These are phyloP conservation scores for Suillus fuscotomentosus DNA, from an alignment of 768 basidiomycete genomes.

Conservation along the genomic window DNA sequence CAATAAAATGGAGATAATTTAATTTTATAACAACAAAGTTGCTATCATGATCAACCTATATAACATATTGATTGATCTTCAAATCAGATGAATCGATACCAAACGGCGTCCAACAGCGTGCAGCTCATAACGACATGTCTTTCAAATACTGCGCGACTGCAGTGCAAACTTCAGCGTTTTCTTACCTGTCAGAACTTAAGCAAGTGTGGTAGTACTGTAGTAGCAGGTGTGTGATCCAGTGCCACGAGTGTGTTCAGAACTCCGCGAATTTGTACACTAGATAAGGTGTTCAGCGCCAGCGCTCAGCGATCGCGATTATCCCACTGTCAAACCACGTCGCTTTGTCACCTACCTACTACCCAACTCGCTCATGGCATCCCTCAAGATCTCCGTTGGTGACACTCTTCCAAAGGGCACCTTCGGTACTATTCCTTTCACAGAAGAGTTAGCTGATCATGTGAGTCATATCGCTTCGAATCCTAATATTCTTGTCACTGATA, in stretches of 20 bases:
- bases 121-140: too few species aligned
- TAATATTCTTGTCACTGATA: conserved; percentile 1
- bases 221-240: too few species aligned
- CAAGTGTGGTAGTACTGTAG: too few species aligned
- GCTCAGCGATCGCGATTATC: neutral
- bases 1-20: too few species aligned
- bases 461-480: conserved; percentile 20
- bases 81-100: neutral
- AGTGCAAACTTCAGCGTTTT: neutral
- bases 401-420: conserved; percentile 47
- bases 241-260: neutral
- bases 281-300: neutral
- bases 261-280: neutral
- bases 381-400: conserved; percentile 51
- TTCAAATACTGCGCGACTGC: neutral
- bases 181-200: neutral
- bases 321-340: neutral
- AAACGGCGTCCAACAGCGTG: neutral
- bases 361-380: conserved; percentile 11
- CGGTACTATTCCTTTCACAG: conserved; percentile 55
- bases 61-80: neutral
- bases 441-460: conserved; percentile 62
- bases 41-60: neutral
- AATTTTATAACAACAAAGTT: neutral
- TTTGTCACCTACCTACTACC: neutral